Base-by-base conservation (phyloP, 371 early-diverging fungal genomes). In the Rhizopus arrhizus region DNA sequence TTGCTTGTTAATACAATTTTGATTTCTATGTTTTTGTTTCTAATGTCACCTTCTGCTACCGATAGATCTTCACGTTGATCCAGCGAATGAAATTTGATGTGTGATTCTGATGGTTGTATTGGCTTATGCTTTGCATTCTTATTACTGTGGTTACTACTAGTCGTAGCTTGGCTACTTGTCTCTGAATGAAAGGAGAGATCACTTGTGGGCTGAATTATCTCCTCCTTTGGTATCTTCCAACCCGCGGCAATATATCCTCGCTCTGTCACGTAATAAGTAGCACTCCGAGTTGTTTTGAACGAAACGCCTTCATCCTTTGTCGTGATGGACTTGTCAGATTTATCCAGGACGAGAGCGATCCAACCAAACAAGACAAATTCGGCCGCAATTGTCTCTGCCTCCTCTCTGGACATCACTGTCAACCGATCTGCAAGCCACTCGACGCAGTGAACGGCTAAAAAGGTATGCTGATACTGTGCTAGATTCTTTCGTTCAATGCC, bases 401-500 rank as follows among this genome's bases (percentile, higher is more conserved):
- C 91, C 38, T 85, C 82, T 22, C 72, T 70, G 31, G 77, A 77
- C 40, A 82, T 77, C 35, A 84, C 82, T 0, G 87, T 80, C 4
- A 87, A 75, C 52, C 85, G 75, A 33, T 83, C 83, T 45, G 78
- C 63, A 12, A 91, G 62, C 88, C 89, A 89, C 35, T 85, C 88
- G 34, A 73, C 49, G 16, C 73, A 73, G 38, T 75, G 75, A 3
- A 47, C 53, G 5, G 75, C 78, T 35, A 69, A 60, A 59, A 75
- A 75, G 0, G 72, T 73, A 42, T 74, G 56, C 33, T 70, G 53
- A 33, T 67, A 75, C 0, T 38, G 31, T 0, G 61, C 31, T 3
- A 63, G 35, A 0, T 56, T 29, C 12, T 56, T 64, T 28, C 79
- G 80, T 0, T 66, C 58, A 7, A 74, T 64, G 22, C 70, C 75